Conservation (phyloP, 2,329 filamentous ascomycete species). For the Neocucurbitaria cava region DNA sequence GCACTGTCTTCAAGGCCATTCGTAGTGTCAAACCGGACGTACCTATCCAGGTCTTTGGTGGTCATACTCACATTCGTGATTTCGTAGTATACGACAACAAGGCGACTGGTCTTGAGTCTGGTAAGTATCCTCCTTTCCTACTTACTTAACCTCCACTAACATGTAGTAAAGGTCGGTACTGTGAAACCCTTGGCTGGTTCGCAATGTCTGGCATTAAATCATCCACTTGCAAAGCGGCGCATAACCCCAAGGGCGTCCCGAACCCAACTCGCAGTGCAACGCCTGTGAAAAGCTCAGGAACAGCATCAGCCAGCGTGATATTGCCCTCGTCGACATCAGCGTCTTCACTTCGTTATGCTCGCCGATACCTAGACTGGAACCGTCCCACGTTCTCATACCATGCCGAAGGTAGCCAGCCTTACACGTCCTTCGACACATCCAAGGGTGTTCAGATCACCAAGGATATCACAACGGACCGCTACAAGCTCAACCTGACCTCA, state of each 20-base stretch:
- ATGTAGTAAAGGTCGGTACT: slow-evolving; percentile 59
- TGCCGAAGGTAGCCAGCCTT: slow-evolving; percentile 57
- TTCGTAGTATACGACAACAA: slow-evolving; percentile 69
- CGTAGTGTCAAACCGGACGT: slow-evolving; percentile 62
- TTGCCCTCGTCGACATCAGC: slow-evolving; percentile 43
- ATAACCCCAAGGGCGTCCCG: slow-evolving; percentile 51
- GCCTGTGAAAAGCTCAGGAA: slow-evolving; percentile 36
- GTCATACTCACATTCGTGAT: slow-evolving; percentile 70
- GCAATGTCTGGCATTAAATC: slow-evolving; percentile 67
- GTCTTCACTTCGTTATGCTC: slow-evolving; percentile 57
- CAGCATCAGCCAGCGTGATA: slow-evolving; percentile 31
- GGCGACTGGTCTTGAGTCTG: slow-evolving; percentile 68
- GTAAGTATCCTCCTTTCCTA: slow-evolving; percentile 14
- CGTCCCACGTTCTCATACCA: slow-evolving; percentile 70
- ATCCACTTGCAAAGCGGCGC: slow-evolving; percentile 52
- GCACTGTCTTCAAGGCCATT: slow-evolving; percentile 65
- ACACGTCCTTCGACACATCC: slow-evolving; percentile 57
- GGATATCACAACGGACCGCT: slow-evolving; percentile 60
- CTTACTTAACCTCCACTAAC: slow-evolving; percentile 1
- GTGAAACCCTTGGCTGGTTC: slow-evolving; percentile 72
- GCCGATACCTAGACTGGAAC: slow-evolving; percentile 74
- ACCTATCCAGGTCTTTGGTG: slow-evolving; percentile 71
- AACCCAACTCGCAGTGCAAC: slow-evolving; percentile 51
- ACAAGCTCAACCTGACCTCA: slow-evolving; percentile 62
- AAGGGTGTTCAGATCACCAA: slow-evolving; percentile 56